Percentiles rank a stretch among this genome's conserved stretches.
Conservation (phyloP, 148 eudicot genomes). For the Spergularia bocconei region DNA sequence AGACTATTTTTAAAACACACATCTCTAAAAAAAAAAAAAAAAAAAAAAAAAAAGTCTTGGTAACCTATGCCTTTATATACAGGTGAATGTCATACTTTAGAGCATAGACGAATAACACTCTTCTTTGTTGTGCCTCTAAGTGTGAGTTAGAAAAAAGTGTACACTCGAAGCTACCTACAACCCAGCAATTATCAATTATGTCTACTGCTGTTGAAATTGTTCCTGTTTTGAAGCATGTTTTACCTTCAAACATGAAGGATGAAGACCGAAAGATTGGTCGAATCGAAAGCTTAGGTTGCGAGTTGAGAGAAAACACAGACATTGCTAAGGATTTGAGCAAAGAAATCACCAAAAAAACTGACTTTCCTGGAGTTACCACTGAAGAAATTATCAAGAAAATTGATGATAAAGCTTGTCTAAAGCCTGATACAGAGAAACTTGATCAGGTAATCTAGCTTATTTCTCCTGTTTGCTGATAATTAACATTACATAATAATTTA, state of each 20-base stretch:
- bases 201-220: conserved; percentile 25
- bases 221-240: not conserved
- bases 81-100: conserved; percentile 11
- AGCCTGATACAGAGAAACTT: conserved; percentile 4
- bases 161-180: not conserved
- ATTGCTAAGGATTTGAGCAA: conserved; percentile 23
- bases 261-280: conserved; percentile 20
- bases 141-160: not conserved
- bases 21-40: too few relatives aligned
- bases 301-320: conserved; percentile 26
- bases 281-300: conserved; percentile 16
- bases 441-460: conserved; percentile 10
- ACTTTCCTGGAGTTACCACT: not conserved
- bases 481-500: too few relatives aligned
- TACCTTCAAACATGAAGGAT: conserved; percentile 22
- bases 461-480: too few relatives aligned
- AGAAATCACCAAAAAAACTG: conserved; percentile 16
- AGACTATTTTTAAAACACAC: too few relatives aligned
- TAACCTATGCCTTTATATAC: not conserved
- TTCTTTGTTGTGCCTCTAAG: conserved; percentile 2
- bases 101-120: conserved; percentile 6
- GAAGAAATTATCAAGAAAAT: conserved; percentile 1
- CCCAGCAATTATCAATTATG: conserved; percentile 15
- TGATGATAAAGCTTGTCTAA: conserved; percentile 10
- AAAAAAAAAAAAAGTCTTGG: too few relatives aligned